Evolutionary conservation across 139 green algal species (phyloP).

Genomic region (Deuterostichococcus epilithicus): DNA sequence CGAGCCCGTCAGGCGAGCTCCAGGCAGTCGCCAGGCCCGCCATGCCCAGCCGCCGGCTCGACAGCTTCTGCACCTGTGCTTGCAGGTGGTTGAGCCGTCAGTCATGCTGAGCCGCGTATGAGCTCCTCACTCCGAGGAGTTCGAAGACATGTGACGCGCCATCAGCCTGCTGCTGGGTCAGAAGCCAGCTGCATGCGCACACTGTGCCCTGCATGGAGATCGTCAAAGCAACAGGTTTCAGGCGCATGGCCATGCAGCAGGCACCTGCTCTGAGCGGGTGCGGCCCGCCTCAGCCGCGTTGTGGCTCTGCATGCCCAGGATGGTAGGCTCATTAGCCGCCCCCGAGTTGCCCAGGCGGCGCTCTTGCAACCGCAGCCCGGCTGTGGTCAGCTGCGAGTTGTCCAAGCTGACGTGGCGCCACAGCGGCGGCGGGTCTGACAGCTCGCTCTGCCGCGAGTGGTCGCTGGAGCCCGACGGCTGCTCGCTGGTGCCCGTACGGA

Average conservation of each 20-base stretch:
- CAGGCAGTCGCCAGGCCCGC: background rate
- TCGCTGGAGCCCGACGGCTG: background rate
- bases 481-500: background rate
- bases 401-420: background rate
- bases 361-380: slow-evolving; percentile 1
- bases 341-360: background rate
- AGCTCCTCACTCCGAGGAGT: too few species aligned
- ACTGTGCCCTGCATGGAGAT: too few species aligned
- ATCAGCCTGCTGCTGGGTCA: too few species aligned
- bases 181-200: too few species aligned
- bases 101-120: too few species aligned
- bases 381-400: background rate
- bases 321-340: background rate
- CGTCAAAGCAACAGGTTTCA: too few species aligned
- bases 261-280: background rate
- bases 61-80: background rate
- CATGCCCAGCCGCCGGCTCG: background rate
- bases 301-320: background rate
- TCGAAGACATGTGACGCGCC: too few species aligned
- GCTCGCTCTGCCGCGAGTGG: background rate
- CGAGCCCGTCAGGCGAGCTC: background rate
- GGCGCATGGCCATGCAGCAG: too few species aligned
- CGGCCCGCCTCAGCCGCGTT: background rate
- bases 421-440: background rate
- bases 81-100: too few species aligned